Evolutionary conservation across 164 flowering plant genomes (phyloP), one percentile per base, ranked within the genome.

Genomic region (Dillenia suffruticosa): DNA sequence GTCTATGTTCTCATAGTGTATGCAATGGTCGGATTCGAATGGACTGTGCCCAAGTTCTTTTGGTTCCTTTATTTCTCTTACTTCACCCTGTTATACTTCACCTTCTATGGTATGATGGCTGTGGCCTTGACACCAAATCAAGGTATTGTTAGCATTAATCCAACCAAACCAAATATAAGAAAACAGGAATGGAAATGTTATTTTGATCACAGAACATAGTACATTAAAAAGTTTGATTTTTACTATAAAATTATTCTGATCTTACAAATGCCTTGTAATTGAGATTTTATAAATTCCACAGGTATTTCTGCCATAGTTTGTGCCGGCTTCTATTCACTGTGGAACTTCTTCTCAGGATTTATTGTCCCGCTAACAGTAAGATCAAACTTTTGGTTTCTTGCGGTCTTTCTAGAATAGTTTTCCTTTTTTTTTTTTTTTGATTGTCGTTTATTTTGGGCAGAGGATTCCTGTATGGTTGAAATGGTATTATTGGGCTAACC

Each of bases 321-420:
- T 11, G 49, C 62, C 8, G 63, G 57, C 40, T 63, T 69, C 51
- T 69, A 57, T 54, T 17, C 48, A 15, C 13, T 69, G 13, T 64
- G 67, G 59, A 63, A 69, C 48, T 54, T 69, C 26, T 59, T 69
- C 51, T 69, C 72, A 10, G 68, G 72, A 10, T 69, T 69, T 43
- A 17, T 64, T 13, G 32, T 69, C 19, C 68, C 68, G 6, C 51
- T 9, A 48, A 63, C 68, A 1, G 72, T 69, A 54, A 32, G 68
- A 32, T 49, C 40, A 32, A 32, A 0, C 5, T 49, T 16, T 14
- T 14, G 9, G 14, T 9, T 12, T 12, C n/a, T 49, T 49, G 6
- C 5, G 1, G 51, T 9, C 8, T 49, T 49, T 9, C 9, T 49
- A 49, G 51, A 14, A 19, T 19, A 19, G 22, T 19, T 19, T 19